phyloP scores from a whole-genome alignment of 2,329 filamentous ascomycete species.

The Alternaria sp. region DNA sequence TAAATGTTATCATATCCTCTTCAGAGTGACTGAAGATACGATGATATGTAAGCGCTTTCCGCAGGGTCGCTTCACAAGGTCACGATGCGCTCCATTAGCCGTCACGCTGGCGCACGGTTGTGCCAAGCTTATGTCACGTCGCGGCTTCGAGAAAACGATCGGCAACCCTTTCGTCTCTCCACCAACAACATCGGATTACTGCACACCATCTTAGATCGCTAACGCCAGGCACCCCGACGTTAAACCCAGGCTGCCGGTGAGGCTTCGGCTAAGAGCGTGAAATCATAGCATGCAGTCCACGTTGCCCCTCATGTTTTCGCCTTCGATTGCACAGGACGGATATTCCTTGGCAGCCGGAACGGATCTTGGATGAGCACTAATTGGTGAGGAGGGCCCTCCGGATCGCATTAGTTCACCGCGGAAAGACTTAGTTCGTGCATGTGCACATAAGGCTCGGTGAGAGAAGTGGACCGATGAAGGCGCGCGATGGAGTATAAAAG shows the following conservation, averaged over 20 bases:
- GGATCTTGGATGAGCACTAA: conserved; percentile 5
- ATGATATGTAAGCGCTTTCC: conserved; percentile 1
- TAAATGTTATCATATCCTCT: background rate
- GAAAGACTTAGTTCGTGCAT: conserved; percentile 15
- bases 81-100: conserved; percentile 4
- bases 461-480: conserved; percentile 13
- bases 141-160: conserved; percentile 12
- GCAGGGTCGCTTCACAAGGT: background rate
- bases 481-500: conserved; percentile 15
- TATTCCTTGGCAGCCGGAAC: conserved; percentile 8
- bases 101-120: background rate
- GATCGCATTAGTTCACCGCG: conserved; percentile 4
- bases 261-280: conserved; percentile 20
- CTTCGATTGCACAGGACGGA: conserved; percentile 14
- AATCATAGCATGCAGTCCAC: conserved; percentile 19
- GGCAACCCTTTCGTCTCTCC: conserved; percentile 14
- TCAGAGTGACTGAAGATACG: background rate
- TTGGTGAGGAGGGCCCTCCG: conserved; percentile 16
- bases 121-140: conserved; percentile 14
- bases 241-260: conserved; percentile 7
- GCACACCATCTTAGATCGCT: conserved; percentile 18
- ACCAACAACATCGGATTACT: conserved; percentile 21
- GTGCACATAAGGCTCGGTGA: conserved; percentile 12
- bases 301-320: conserved; percentile 22
- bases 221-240: conserved; percentile 23